Percentiles rank a stretch among this genome's conserved stretches.
These are phyloP conservation scores for Vavraia culicis DNA, from an alignment of 371 early-diverging fungal genomes.

Conservation along the genomic window DNA sequence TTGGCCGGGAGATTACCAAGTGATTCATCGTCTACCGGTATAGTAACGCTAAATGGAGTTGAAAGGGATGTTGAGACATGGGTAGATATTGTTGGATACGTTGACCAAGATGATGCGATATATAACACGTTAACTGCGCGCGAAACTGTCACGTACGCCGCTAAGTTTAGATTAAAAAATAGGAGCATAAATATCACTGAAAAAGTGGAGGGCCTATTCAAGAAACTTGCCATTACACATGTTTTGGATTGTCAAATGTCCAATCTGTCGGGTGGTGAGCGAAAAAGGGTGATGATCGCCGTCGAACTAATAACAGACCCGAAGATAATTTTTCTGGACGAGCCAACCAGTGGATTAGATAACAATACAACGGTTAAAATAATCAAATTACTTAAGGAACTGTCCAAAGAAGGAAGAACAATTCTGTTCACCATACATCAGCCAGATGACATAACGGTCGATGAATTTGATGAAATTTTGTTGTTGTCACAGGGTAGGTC, in stretches of 20 bases:
- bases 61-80: slow-evolving; percentile 37
- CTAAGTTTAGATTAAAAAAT: slow-evolving; percentile 43
- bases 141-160: slow-evolving; percentile 32
- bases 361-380: slow-evolving; percentile 70
- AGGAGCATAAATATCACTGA: slow-evolving; percentile 7
- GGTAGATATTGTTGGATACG: slow-evolving; percentile 44
- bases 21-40: slow-evolving; percentile 49
- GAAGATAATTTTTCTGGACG: slow-evolving; percentile 64
- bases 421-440: slow-evolving; percentile 29
- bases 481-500: slow-evolving; percentile 14
- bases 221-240: slow-evolving; percentile 14
- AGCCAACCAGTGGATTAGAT: slow-evolving; percentile 65
- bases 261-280: slow-evolving; percentile 53
- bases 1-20: slow-evolving; percentile 61
- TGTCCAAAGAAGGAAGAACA: slow-evolving; percentile 51
- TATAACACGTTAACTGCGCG: slow-evolving; percentile 41
- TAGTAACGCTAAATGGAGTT: slow-evolving; percentile 59
- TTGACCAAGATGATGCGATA: slow-evolving; percentile 46
- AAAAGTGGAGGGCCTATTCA: slow-evolving; percentile 12
- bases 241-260: slow-evolving; percentile 17
- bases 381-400: slow-evolving; percentile 54
- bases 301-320: slow-evolving; percentile 65
- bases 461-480: slow-evolving; percentile 29
- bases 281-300: slow-evolving; percentile 60
- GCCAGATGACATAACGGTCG: slow-evolving; percentile 26